Base-by-base conservation (phyloP, 352 stramenopile species). In the Globisporangium abappressorium region DNA sequence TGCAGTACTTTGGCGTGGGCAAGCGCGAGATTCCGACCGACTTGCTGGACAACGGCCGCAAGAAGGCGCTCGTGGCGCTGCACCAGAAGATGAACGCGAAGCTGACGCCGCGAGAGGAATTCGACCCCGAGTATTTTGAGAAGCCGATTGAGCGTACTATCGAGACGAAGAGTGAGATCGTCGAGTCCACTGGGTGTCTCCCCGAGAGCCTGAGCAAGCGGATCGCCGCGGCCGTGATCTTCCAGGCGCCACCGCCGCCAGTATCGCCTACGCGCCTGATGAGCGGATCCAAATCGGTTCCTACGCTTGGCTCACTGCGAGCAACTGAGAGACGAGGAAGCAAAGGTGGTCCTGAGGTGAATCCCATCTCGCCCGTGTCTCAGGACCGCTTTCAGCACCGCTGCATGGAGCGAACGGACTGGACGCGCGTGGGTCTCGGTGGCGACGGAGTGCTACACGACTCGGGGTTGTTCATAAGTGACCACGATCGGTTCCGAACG, bases 1-100 rank as follows among this genome's bases (percentile, higher is more conserved):
- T 92, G 60, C 84, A 87, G 58, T 94, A 92, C 65, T 92, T 94
- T 76, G 82, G 81, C n/a, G 73, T 75, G 5, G 81, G 82, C 22
- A 72, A 89, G 33, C 77, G 79, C 24, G 81, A 89, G 47, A 74
- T 80, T 14, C 68, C 85, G n/a, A 89, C 79, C 1, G 75, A 92
- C 60, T 57, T 92, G 53, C 74, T 92, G 12, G 82, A 87, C 65
- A 83, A 91, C 22, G 83, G 67, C 9, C 76, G 86, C 1, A 85
- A 84, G 57, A 89, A 89, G 15, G 82, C 78, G 51, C 72, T 93
- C 26, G 74, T 72, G 30, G 75, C 76, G 14, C 75, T 94, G 43
- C 80, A 90, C 38, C 62, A 72, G 46, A 92, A 87, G 61, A 74
- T 73, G 34, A 87, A 76, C 22, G 74, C 62, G 0, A 51, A 69